These are phyloP conservation scores for Sporothrix globosa DNA, from an alignment of 2,329 filamentous ascomycete species.

Conservation along the genomic window DNA sequence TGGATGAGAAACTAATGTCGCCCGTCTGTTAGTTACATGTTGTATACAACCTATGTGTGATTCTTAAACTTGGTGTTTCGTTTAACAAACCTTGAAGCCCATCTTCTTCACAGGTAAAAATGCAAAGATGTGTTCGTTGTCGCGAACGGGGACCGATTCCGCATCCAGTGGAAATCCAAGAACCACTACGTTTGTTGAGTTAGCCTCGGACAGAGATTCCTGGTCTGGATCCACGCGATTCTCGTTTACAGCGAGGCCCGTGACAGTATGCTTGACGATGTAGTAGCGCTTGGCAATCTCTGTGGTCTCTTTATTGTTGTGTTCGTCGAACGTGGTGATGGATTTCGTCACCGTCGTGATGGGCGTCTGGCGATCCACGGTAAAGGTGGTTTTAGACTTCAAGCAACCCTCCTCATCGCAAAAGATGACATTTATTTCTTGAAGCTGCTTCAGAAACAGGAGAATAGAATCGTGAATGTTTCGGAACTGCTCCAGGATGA, in stretches of 20 bases:
- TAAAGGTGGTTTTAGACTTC: neutral
- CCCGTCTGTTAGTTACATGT: no score
- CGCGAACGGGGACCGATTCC: constrained; percentile 42
- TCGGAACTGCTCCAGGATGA: constrained; percentile 44
- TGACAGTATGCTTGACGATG: constrained; percentile 41
- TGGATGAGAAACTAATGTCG: constrained; percentile 51
- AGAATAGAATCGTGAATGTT: constrained; percentile 47
- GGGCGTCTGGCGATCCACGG: constrained; percentile 8
- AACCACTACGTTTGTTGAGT: constrained; percentile 39
- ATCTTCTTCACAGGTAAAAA: constrained; percentile 51
- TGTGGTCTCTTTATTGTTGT: neutral
- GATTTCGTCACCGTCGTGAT: neutral
- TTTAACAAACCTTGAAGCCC: constrained; percentile 45
- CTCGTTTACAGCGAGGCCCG: constrained; percentile 43
- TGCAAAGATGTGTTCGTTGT: constrained; percentile 50
- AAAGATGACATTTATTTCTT: constrained; percentile 42
- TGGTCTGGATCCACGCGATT: constrained; percentile 42
- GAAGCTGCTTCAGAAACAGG: constrained; percentile 50
- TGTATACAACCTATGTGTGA: no score
- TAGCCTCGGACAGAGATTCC: no score
- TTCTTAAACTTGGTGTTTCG: no score
- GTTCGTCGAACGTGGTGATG: neutral
- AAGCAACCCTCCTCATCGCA: constrained; percentile 36
- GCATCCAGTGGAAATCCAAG: constrained; percentile 52
- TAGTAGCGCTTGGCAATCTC: constrained; percentile 38